A percentile compares a stretch with the other conserved stretches of the same genome.
Evolutionary conservation across 2,329 filamentous ascomycete species (phyloP).

Genomic region (Beauveria sp.): DNA sequence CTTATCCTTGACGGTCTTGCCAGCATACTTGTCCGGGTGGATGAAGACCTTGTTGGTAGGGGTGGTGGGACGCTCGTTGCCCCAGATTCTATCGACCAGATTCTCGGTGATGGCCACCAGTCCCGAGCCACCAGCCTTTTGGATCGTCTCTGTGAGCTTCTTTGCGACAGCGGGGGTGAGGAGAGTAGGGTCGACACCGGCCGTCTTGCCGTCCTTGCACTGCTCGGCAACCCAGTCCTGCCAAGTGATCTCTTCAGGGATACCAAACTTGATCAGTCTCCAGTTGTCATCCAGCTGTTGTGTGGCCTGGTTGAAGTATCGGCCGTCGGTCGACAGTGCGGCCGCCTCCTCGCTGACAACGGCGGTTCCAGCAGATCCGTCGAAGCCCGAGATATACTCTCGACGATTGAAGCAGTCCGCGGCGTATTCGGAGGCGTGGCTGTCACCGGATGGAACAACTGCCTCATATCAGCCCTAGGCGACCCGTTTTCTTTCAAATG

Average conservation of each 20-base stretch:
- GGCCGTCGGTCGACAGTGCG: conserved; percentile 85
- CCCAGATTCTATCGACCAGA: conserved; percentile 89
- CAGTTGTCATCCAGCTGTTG: conserved; percentile 90
- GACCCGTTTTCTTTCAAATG: background rate
- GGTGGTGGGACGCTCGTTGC: conserved; percentile 58
- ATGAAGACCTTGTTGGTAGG: conserved; percentile 71
- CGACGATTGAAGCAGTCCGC: conserved; percentile 88
- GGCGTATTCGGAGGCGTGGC: conserved; percentile 96
- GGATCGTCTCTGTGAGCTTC: conserved; percentile 78
- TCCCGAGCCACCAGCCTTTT: conserved; percentile 73
- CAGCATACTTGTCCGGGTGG: conserved; percentile 65
- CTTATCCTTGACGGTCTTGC: conserved; percentile 77
- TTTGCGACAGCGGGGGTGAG: conserved; percentile 58
- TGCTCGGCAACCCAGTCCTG: conserved; percentile 92
- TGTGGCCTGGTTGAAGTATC: conserved; percentile 94
- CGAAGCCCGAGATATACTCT: conserved; percentile 89
- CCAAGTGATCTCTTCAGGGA: conserved; percentile 93
- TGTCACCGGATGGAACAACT: conserved; percentile 97
- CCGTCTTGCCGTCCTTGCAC: conserved; percentile 75
- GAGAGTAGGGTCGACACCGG: conserved; percentile 84
- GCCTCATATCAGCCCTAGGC: conserved; percentile 11
- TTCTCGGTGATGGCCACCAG: conserved; percentile 73
- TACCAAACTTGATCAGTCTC: conserved; percentile 83
- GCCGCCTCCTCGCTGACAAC: conserved; percentile 82
- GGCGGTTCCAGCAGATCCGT: conserved; percentile 88